Evolutionary conservation across 2,329 filamentous ascomycete species (phyloP).

Genomic region (Xylariaceae sp.): DNA sequence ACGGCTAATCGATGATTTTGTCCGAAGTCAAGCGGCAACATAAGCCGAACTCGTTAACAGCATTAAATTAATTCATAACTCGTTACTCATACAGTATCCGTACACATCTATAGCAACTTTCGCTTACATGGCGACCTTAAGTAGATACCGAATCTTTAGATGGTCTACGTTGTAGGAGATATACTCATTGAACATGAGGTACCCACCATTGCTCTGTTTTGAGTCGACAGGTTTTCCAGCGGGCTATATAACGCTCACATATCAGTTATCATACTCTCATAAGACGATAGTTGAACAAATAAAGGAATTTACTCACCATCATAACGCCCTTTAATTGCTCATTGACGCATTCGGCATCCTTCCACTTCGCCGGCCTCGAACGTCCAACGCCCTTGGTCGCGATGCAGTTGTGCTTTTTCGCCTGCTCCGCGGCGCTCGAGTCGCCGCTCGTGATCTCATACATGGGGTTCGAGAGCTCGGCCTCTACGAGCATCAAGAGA

Average conservation of each 20-base stretch:
- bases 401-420: slow-evolving; percentile 62
- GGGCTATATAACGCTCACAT: slow-evolving; percentile 46
- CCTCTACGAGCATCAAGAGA: slow-evolving; percentile 80
- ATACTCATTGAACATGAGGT: slow-evolving; percentile 72
- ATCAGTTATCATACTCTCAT: background rate
- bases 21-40: background rate
- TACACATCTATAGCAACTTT: no score
- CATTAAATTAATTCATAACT: no score
- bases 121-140: slow-evolving; percentile 44
- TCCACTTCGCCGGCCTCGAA: slow-evolving; percentile 71
- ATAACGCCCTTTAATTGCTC: slow-evolving; percentile 67
- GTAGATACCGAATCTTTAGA: slow-evolving; percentile 70
- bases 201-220: slow-evolving; percentile 47
- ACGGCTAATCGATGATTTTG: background rate
- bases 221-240: slow-evolving; percentile 55
- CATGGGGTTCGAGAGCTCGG: slow-evolving; percentile 78
- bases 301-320: slow-evolving; percentile 64
- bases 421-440: slow-evolving; percentile 67
- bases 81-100: no score
- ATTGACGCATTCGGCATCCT: slow-evolving; percentile 72
- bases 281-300: background rate
- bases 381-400: slow-evolving; percentile 73
- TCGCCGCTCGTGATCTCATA: slow-evolving; percentile 64
- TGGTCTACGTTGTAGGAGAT: slow-evolving; percentile 73
- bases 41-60: no score